These are phyloP conservation scores for Ligustrum vulgare DNA, from an alignment of 257 asterid species.

Conservation along the genomic window DNA sequence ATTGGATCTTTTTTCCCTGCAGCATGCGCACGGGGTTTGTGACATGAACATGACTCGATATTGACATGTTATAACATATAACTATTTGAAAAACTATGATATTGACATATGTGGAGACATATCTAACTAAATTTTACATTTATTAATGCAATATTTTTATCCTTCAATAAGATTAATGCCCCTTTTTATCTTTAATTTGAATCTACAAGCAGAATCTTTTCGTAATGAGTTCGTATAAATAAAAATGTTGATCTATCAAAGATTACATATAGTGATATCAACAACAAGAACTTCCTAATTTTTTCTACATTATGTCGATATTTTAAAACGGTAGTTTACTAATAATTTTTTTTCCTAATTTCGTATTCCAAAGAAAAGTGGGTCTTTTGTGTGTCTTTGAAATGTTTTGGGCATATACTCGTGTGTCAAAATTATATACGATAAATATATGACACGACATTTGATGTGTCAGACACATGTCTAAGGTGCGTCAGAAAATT, in stretches of 20 bases:
- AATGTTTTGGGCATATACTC: neutral
- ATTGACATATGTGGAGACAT: neutral
- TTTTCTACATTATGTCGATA: too few relatives aligned
- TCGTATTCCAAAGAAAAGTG: neutral
- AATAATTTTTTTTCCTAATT: too few relatives aligned
- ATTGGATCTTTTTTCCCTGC: constrained; percentile 13
- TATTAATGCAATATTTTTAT: neutral
- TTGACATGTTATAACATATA: neutral
- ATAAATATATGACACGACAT: neutral
- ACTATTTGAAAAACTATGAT: neutral
- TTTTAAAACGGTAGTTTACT: too few relatives aligned
- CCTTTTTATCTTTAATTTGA: too few relatives aligned
- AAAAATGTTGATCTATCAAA: too few relatives aligned
- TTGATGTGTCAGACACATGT: neutral
- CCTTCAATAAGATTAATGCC: neutral
- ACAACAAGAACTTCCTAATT: too few relatives aligned
- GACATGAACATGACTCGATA: neutral
- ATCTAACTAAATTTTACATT: neutral
- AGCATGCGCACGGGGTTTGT: neutral
- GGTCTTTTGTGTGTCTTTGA: neutral
- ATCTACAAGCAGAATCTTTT: neutral
- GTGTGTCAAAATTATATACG: neutral
- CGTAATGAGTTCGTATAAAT: too few relatives aligned
- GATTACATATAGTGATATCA: too few relatives aligned
- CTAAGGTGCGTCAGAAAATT: neutral